Evolutionary conservation across 257 asterid species (phyloP).

Genomic region (Lantana camara): DNA sequence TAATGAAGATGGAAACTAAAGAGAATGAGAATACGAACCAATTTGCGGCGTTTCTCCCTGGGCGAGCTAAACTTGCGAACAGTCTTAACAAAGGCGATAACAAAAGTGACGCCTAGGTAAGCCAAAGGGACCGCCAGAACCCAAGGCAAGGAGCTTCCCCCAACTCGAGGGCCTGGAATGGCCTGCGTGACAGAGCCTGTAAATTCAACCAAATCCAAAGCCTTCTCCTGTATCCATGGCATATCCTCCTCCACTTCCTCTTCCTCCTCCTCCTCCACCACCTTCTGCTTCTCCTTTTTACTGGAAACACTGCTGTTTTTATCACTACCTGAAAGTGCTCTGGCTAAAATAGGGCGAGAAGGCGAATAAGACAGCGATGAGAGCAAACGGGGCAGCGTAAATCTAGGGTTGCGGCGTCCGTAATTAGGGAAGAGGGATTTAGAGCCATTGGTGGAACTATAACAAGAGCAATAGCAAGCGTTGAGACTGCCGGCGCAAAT

Average conservation of each 20-base stretch:
- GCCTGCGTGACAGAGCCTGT: slow-evolving; percentile 96
- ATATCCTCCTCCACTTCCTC: slow-evolving; percentile 73
- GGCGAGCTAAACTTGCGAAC: slow-evolving; percentile 81
- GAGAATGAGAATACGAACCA: slow-evolving; percentile 47
- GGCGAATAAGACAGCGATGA: slow-evolving; percentile 23
- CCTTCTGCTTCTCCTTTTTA: slow-evolving; percentile 34
- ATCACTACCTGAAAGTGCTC: slow-evolving; percentile 27
- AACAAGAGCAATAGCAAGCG: slow-evolving; percentile 35
- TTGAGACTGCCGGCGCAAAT: slow-evolving; percentile 34
- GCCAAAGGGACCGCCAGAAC: slow-evolving; percentile 81
- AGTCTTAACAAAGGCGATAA: slow-evolving; percentile 78
- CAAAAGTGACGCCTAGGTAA: slow-evolving; percentile 80
- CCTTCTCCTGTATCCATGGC: slow-evolving; percentile 99
- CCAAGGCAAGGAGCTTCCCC: slow-evolving; percentile 88
- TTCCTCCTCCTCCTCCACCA: slow-evolving; percentile 51
- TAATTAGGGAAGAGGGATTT: slow-evolving; percentile 26
- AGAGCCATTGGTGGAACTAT: slow-evolving; percentile 22
- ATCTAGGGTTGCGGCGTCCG: slow-evolving; percentile 28
- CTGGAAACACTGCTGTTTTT: slow-evolving; percentile 18
- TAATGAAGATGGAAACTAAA: slow-evolving; percentile 3
- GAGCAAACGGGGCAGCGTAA: slow-evolving; percentile 14
- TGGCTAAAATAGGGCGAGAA: slow-evolving; percentile 27
- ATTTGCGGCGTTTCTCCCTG: slow-evolving; percentile 66
- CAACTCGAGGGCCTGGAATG: slow-evolving; percentile 96
- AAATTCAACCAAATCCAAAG: slow-evolving; percentile 90